Conservation (phyloP, 2,329 filamentous ascomycete species). For the Fusarium drepaniforme region DNA sequence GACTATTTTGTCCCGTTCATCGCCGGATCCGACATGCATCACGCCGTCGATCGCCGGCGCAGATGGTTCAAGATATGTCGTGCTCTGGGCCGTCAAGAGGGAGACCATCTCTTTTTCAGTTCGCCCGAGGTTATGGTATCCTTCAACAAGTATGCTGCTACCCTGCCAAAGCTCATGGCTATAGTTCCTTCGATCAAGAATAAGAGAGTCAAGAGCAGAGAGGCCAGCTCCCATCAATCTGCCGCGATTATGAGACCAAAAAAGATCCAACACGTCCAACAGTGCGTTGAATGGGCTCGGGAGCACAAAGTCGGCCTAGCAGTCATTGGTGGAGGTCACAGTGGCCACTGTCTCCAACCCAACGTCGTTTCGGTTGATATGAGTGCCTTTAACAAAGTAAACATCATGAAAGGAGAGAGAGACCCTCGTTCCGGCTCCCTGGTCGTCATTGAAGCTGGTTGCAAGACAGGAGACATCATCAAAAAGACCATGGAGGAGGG, state of each 20-base stretch:
- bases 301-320: conserved; percentile 59
- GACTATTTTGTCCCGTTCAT: conserved; percentile 67
- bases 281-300: conserved; percentile 68
- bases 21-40: conserved; percentile 56
- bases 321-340: conserved; percentile 70
- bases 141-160: conserved; percentile 61
- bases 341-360: conserved; percentile 67
- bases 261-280: conserved; percentile 61
- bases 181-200: conserved; percentile 52
- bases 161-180: conserved; percentile 56
- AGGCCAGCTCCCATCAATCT: conserved; percentile 60
- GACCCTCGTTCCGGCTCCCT: conserved; percentile 43
- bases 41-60: conserved; percentile 45
- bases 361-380: conserved; percentile 70
- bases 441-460: conserved; percentile 67
- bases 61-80: conserved; percentile 68
- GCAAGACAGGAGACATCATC: conserved; percentile 67
- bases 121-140: conserved; percentile 62
- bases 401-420: conserved; percentile 51
- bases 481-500: conserved; percentile 57
- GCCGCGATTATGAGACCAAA: conserved; percentile 60
- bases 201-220: conserved; percentile 61
- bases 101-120: conserved; percentile 60
- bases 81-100: conserved; percentile 54
- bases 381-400: conserved; percentile 64